A percentile compares a stretch with the other conserved stretches of the same genome.
Evolutionary conservation across 2,329 filamentous ascomycete genomes (phyloP).

Genomic region (Aspergillus alliaceus): DNA sequence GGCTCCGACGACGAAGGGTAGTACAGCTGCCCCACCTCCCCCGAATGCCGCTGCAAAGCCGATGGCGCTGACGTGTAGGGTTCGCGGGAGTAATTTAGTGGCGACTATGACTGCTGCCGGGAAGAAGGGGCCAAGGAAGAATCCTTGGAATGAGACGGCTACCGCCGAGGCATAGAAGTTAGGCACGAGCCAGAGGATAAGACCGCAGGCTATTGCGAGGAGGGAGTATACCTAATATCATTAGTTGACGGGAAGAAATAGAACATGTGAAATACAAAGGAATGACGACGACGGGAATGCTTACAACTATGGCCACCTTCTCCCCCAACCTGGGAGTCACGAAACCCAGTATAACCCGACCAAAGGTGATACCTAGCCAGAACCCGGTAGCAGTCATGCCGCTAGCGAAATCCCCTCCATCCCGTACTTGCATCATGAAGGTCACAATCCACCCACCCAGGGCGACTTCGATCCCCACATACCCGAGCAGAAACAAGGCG

Average conservation of each 20-base stretch:
- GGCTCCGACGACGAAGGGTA: slow-evolving; percentile 48
- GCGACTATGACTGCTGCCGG: slow-evolving; percentile 71
- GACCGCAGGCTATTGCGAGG: slow-evolving; percentile 62
- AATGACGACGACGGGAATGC: neutral
- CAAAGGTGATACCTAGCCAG: slow-evolving; percentile 79
- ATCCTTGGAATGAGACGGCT: slow-evolving; percentile 70
- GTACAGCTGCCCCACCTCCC: slow-evolving; percentile 61
- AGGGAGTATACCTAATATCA: slow-evolving; percentile 58
- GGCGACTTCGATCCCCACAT: slow-evolving; percentile 71
- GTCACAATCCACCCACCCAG: slow-evolving; percentile 80
- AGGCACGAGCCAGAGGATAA: slow-evolving; percentile 80
- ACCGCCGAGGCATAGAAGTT: slow-evolving; percentile 72
- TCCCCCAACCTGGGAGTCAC: slow-evolving; percentile 69
- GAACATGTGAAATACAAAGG: neutral
- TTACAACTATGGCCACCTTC: slow-evolving; percentile 58
- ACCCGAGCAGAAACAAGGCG: slow-evolving; percentile 71
- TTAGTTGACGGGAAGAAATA: neutral
- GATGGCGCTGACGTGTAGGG: slow-evolving; percentile 76
- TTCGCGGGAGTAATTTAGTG: slow-evolving; percentile 70
- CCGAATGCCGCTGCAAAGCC: slow-evolving; percentile 80
- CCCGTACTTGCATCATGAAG: slow-evolving; percentile 79
- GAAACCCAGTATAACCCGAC: slow-evolving; percentile 72
- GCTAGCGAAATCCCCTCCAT: slow-evolving; percentile 67
- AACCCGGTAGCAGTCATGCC: slow-evolving; percentile 78
- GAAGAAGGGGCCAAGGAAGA: slow-evolving; percentile 79